phyloP scores from a whole-genome alignment of 2,329 filamentous ascomycete genomes.

The Sarocladiaceae sp. region DNA sequence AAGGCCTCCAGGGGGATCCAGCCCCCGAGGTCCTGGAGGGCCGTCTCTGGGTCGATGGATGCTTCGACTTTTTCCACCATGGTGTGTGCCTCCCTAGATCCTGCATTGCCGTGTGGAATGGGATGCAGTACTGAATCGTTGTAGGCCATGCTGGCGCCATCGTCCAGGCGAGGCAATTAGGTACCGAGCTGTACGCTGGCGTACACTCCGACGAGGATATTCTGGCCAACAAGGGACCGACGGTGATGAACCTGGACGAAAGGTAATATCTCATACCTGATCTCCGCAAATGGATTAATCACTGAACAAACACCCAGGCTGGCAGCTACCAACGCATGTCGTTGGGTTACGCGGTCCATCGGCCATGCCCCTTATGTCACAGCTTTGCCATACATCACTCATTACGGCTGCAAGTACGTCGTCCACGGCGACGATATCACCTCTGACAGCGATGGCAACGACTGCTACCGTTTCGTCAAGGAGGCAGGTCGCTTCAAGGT shows the following conservation, averaged over 20 bases:
- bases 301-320: conserved; percentile 44
- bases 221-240: conserved; percentile 93
- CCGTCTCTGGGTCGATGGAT: conserved; percentile 96
- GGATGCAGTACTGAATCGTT: not conserved
- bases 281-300: not conserved
- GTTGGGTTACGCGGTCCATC: conserved; percentile 84
- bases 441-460: conserved; percentile 84
- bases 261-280: conserved; percentile 53
- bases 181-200: conserved; percentile 81
- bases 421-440: conserved; percentile 98
- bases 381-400: conserved; percentile 84
- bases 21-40: conserved; percentile 54
- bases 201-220: conserved; percentile 96
- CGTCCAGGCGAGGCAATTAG: conserved; percentile 88
- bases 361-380: conserved; percentile 92
- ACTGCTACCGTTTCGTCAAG: conserved; percentile 98
- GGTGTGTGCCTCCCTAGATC: conserved; percentile 42
- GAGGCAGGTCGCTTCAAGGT: conserved; percentile 90
- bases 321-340: conserved; percentile 86
- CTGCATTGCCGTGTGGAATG: not conserved
- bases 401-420: conserved; percentile 92
- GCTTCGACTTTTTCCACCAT: conserved; percentile 98
- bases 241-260: conserved; percentile 91
- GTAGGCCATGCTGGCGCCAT: conserved; percentile 92
- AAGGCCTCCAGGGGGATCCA: conserved; percentile 34